Conservation (phyloP, 352 stramenopile species). For the Phytophthora pistaciae region DNA sequence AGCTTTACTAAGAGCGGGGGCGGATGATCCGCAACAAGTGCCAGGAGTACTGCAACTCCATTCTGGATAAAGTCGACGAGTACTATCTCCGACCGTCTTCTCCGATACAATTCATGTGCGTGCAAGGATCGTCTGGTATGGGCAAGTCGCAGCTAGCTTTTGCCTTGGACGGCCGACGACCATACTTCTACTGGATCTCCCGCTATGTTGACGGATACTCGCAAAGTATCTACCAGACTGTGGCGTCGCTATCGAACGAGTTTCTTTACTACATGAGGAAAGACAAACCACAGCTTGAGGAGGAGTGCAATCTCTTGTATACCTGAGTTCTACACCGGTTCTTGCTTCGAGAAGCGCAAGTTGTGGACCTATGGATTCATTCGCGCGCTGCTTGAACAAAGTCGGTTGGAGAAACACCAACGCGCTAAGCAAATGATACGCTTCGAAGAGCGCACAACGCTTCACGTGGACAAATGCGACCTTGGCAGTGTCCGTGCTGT, state of each 20-base stretch:
- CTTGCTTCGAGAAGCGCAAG: neutral
- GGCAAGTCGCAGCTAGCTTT: neutral
- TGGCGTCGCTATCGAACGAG: neutral
- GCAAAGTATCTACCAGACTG: neutral
- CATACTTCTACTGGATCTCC: constrained; percentile 16
- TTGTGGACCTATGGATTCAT: constrained; percentile 14
- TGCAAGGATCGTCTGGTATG: too few species aligned
- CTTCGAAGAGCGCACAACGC: neutral
- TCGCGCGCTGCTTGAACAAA: constrained; percentile 1
- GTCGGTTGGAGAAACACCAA: neutral
- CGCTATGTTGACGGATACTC: neutral
- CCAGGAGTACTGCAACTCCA: too few species aligned
- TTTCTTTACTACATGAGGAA: neutral
- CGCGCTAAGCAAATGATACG: neutral
- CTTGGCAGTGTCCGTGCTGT: neutral
- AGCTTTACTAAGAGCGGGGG: too few species aligned
- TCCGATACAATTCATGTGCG: too few species aligned
- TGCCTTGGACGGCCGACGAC: constrained; percentile 3
- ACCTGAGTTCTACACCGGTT: neutral
- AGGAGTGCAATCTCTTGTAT: neutral
- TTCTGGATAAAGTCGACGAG: too few species aligned
- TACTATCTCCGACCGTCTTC: too few species aligned
- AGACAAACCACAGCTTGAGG: neutral
- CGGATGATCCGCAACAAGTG: too few species aligned
- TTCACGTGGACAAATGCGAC: constrained; percentile 6